phyloP scores from a whole-genome alignment of 306 rosid genomes.

The Cucurbita moschata region DNA sequence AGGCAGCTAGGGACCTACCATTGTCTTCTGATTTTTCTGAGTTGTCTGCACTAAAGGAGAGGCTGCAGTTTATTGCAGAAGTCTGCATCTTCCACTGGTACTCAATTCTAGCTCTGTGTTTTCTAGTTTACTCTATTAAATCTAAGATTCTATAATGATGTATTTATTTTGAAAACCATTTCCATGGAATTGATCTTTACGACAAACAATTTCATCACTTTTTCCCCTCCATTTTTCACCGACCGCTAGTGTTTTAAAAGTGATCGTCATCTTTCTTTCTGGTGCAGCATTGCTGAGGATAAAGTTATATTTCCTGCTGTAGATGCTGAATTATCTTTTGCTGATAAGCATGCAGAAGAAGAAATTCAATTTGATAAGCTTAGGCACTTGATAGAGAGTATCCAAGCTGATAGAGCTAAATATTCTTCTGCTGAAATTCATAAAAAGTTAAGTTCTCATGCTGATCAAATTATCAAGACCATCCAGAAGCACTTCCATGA shows the following conservation, averaged over 20 bases:
- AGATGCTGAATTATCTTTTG: constrained; percentile 76
- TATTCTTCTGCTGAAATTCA: constrained; percentile 71
- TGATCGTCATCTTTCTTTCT: constrained; percentile 10
- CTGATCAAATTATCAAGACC: constrained; percentile 85
- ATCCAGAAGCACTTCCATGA: constrained; percentile 68
- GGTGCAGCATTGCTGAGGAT: constrained; percentile 93
- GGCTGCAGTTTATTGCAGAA: constrained; percentile 89
- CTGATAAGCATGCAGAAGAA: constrained; percentile 77
- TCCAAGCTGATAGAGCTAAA: constrained; percentile 60
- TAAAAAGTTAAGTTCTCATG: constrained; percentile 63
- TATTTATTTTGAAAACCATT: not conserved
- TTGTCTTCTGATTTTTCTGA: constrained; percentile 53
- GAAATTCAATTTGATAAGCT: constrained; percentile 89
- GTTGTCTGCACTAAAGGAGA: constrained; percentile 70
- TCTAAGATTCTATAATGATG: not conserved
- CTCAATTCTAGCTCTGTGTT: not conserved
- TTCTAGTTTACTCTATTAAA: not conserved
- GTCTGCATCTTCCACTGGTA: constrained; percentile 98
- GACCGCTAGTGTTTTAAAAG: not conserved
- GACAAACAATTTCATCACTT: not conserved
- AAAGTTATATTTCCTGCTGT: constrained; percentile 90
- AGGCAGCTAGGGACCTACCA: constrained; percentile 29
- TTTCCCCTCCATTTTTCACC: not conserved
- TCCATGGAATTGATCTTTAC: not conserved
- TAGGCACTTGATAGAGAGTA: constrained; percentile 64